Evolutionary conservation across 2,329 filamentous ascomycete genomes (phyloP), one percentile per base, ranked within the genome.

Genomic region (Sporothrix curviconia): DNA sequence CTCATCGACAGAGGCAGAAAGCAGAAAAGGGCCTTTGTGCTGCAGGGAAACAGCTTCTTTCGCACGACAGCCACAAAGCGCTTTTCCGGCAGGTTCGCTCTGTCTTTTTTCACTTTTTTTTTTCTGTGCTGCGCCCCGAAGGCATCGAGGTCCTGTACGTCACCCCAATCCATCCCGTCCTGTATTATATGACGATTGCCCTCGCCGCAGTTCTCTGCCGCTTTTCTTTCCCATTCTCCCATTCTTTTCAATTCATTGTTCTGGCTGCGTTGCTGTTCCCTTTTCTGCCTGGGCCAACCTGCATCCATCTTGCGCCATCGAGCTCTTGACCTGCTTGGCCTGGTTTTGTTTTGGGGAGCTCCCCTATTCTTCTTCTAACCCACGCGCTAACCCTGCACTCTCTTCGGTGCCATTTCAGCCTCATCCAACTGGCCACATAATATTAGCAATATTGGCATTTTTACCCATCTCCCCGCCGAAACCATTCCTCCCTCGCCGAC

Each of bases 91-190:
- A 19, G 12, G 32, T 34, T 49, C 15, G 17, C 11, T 7, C 25
- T 34, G 28, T 36, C 30, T 9, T 22, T n/a, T 15, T 19, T 14
- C 19, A 7, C 14, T 17, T 24, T 15, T 39, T 47, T 19, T 19
- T 22, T n/a, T 11, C 19, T 40, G 36, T 44, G 37, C 51, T 22
- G 47, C 47, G 30, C 19, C 28, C 36, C 25, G 17, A 55, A 59
- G 60, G 55, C 58, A 58, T 60, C 57, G 40, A 47, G 32, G 22
- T 32, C 51, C 17, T 51, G 51, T 61, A 61, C 60, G 60, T 61
- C 57, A 60, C 40, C 57, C 34, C 25, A 28, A 11, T 1, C 39
- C 40, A 42, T 24, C 25, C 46, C 17, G 46, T 36, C 24, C 25
- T 22, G 11, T 49, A 36, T n/a, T n/a, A n/a, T n/a, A 49, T 34